Percentiles rank a stretch among this genome's conserved stretches.
These are phyloP conservation scores for Saturnispora halmiae DNA, from an alignment of 805 yeast species.

Conservation along the genomic window DNA sequence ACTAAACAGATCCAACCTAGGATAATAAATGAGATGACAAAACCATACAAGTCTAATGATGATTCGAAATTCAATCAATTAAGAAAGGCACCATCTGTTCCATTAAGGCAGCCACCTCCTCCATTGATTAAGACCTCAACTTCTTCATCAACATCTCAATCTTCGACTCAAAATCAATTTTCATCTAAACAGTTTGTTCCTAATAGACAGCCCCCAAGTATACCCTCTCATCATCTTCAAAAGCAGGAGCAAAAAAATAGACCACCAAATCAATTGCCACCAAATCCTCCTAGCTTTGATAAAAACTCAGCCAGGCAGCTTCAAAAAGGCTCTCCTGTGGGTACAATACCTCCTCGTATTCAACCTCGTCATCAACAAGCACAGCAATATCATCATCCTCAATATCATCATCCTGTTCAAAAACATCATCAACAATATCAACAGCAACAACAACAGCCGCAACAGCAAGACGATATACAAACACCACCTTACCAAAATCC, in stretches of 20 bases:
- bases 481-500: slow-evolving; percentile 9
- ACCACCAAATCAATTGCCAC: slow-evolving; percentile 7
- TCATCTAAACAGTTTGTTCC: slow-evolving; percentile 25
- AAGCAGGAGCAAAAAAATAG: background rate
- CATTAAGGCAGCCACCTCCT: slow-evolving; percentile 8
- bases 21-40: slow-evolving; percentile 25
- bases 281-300: slow-evolving; percentile 6
- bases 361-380: slow-evolving; percentile 7
- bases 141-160: background rate
- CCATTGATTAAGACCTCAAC: too few species aligned
- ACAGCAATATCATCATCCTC: slow-evolving; percentile 14
- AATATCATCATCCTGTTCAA: slow-evolving; percentile 29
- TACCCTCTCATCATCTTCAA: too few species aligned
- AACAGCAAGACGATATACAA: slow-evolving; percentile 7
- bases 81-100: slow-evolving; percentile 25
- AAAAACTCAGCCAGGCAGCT: slow-evolving; percentile 11
- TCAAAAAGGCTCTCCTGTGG: slow-evolving; percentile 16
- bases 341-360: background rate
- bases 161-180: slow-evolving; percentile 13
- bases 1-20: slow-evolving; percentile 3
- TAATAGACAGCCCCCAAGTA: slow-evolving; percentile 31
- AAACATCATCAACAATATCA: slow-evolving; percentile 26
- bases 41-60: slow-evolving; percentile 27
- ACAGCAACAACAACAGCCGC: slow-evolving; percentile 8
- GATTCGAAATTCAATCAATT: slow-evolving; percentile 24